Conservation (phyloP, 352 stramenopile species). For the Globisporangium paroecandrum region DNA sequence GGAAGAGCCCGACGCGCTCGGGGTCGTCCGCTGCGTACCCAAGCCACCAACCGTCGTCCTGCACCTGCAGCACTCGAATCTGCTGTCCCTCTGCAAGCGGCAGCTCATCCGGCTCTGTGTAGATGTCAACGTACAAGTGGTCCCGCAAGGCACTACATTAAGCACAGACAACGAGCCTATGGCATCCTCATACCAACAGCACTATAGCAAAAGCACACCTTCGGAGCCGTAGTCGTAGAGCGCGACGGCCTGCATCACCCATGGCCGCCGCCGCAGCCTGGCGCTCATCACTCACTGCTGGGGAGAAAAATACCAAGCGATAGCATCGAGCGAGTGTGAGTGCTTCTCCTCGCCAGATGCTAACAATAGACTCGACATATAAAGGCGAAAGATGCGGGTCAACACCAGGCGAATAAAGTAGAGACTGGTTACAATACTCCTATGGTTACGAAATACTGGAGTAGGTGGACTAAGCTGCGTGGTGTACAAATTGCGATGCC, state of each 20-base stretch:
- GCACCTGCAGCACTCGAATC: constrained; percentile 44
- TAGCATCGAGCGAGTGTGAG: not conserved
- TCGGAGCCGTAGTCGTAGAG: constrained; percentile 69
- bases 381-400: not conserved
- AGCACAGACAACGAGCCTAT: not conserved
- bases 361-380: constrained; percentile 6
- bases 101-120: constrained; percentile 54
- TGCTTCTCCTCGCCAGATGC: not conserved
- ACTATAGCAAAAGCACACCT: constrained; percentile 13
- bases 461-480: not conserved
- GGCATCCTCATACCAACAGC: not conserved
- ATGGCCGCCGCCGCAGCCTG: constrained; percentile 4
- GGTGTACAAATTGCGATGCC: not conserved
- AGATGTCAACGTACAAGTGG: constrained; percentile 2
- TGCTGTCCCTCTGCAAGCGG: constrained; percentile 40
- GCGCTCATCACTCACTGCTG: constrained; percentile 1
- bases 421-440: too few species aligned
- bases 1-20: constrained; percentile 41
- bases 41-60: constrained; percentile 65
- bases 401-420: not conserved
- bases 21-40: constrained; percentile 34
- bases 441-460: not conserved
- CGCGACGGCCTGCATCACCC: constrained; percentile 41
- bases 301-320: not conserved
- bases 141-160: not conserved